These are phyloP conservation scores for Hsuehochloa calcarea DNA, from an alignment of 176 grass and related monocot species.

Conservation along the genomic window DNA sequence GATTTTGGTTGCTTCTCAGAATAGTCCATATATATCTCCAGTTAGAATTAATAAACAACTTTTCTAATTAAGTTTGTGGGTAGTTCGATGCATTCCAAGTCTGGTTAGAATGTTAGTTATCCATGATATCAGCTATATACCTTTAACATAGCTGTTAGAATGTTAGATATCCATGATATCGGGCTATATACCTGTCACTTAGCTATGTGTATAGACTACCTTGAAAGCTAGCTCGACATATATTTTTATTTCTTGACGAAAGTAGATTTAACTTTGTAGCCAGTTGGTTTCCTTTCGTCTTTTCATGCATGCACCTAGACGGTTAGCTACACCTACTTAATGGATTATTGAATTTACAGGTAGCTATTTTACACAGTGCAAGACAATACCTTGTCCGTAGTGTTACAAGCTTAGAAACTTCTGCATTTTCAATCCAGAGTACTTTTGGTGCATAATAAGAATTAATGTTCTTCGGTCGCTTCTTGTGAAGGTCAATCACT, in stretches of 20 bases:
- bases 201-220: background rate
- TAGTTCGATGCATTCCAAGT: background rate
- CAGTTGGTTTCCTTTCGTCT: background rate
- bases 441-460: background rate
- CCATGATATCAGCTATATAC: background rate
- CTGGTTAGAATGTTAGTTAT: background rate
- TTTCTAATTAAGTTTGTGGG: background rate
- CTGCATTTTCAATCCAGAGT: background rate
- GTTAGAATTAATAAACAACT: background rate
- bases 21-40: background rate
- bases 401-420: background rate
- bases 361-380: background rate
- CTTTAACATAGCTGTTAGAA: background rate
- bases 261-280: background rate
- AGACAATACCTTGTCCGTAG: background rate
- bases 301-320: background rate
- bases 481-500: background rate
- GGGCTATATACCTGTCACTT: background rate
- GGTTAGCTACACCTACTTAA: background rate
- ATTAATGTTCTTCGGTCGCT: background rate
- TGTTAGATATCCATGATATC: background rate
- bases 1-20: background rate
- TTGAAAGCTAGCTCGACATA: background rate
- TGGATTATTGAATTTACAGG: background rate
- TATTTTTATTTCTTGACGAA: background rate